These are phyloP conservation scores for Venturia effusa DNA, from an alignment of 2,329 filamentous ascomycete species.

Conservation along the genomic window DNA sequence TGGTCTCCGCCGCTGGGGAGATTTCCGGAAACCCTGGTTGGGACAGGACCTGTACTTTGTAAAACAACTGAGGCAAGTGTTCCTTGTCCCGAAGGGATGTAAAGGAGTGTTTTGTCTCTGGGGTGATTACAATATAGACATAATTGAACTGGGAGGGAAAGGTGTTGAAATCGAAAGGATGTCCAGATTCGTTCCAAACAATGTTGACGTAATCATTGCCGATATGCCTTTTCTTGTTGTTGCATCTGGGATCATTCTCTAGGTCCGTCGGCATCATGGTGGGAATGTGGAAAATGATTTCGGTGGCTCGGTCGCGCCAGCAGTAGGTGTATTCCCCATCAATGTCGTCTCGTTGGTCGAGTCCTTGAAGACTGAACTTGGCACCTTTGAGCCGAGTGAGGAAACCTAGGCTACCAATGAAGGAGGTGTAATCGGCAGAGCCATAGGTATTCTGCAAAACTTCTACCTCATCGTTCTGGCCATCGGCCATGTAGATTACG, in stretches of 20 bases:
- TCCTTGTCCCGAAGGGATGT: slow-evolving; percentile 38
- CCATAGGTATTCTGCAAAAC: slow-evolving; percentile 82
- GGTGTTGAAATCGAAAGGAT: slow-evolving; percentile 78
- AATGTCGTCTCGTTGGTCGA: slow-evolving; percentile 64
- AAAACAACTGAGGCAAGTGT: slow-evolving; percentile 48
- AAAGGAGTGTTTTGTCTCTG: slow-evolving; percentile 69
- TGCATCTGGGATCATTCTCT: slow-evolving; percentile 62
- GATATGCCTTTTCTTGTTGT: slow-evolving; percentile 86
- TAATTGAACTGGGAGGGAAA: slow-evolving; percentile 95
- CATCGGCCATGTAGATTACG: slow-evolving; percentile 83
- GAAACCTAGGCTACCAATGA: slow-evolving; percentile 72
- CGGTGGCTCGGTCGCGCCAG: slow-evolving; percentile 90
- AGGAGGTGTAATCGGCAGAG: slow-evolving; percentile 77
- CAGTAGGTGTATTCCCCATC: slow-evolving; percentile 86
- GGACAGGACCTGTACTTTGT: slow-evolving; percentile 81
- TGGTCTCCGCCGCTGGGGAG: slow-evolving; percentile 78
- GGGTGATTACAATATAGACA: slow-evolving; percentile 91
- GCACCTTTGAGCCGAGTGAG: slow-evolving; percentile 71
- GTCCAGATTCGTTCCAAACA: slow-evolving; percentile 93
- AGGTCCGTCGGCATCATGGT: slow-evolving; percentile 94
- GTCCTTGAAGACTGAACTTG: slow-evolving; percentile 83
- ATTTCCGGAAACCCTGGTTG: slow-evolving; percentile 85
- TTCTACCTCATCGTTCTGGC: slow-evolving; percentile 70
- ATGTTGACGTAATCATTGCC: slow-evolving; percentile 98
- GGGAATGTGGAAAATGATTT: slow-evolving; percentile 90